Base-by-base conservation (phyloP, 2,329 filamentous ascomycete species). In the Keithomyces neogunnii region DNA sequence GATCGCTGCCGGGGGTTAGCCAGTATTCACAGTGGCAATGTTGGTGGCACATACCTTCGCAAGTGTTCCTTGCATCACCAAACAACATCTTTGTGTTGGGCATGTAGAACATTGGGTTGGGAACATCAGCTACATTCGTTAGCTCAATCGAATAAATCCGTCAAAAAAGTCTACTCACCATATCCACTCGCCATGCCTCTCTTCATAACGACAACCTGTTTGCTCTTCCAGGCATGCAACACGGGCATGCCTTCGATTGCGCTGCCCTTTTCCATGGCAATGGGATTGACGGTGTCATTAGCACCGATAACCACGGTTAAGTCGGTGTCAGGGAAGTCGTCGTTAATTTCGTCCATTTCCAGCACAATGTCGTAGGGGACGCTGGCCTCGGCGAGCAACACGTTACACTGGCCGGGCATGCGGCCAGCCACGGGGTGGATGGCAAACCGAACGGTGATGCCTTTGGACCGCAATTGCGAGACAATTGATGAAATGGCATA, bases 301-400 rank as follows among this genome's bases (percentile, higher is more conserved):
- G 90, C 90, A 3, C 90, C 90, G 62, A 95, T 95, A 0, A 95
- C 89, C 3, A 95, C 79, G 0, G 88, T 90, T 8, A 95, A 75
- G 61, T 95, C 90, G 0, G 90, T 95, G 31, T 93, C 86, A 5
- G 76, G 69, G 66, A 95, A 96, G 62, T 95, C 89, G 56, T 95
- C 89, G 66, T 95, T 96, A 71, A 95, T 95, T 73, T 96, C 90
- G 60, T 95, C 90, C 89, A 95, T 95, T 70, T 96, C 89, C 45
- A 95, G 77, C 31, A 95, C 89, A 51, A 95, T 92, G 60, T 96
- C 90, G 62, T 95, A 95, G 3, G 89, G 89, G 32, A 95, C 90
- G 35, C 80, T 85, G 1, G 90, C 90, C 67, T 96, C 90, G 0
- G 90, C 90, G 11, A 95, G 81, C 2, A 96, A 75, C 3, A 95